Percentiles rank a stretch among this genome's conserved stretches.
phyloP scores from a whole-genome alignment of 73 alveolate species.

The Paramecium octaurelia region DNA sequence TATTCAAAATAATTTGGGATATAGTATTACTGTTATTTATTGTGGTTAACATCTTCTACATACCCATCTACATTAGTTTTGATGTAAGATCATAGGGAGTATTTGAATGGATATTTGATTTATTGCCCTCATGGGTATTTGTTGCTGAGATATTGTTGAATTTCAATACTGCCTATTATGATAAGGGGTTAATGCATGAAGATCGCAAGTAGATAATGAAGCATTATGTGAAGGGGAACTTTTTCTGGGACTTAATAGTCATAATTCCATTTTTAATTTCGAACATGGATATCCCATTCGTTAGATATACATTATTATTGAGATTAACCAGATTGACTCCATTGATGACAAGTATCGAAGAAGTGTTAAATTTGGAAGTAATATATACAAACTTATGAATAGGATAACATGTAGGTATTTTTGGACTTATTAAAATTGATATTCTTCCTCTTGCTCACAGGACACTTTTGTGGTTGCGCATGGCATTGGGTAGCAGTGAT shows the following conservation, averaged over 20 bases:
- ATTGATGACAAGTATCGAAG: constrained; percentile 58
- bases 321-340: constrained; percentile 68
- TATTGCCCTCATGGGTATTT: constrained; percentile 63
- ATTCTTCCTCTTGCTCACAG: constrained; percentile 39
- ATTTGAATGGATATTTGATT: constrained; percentile 25
- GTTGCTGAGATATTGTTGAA: constrained; percentile 67
- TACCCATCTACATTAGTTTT: constrained; percentile 53
- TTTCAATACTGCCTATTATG: constrained; percentile 75
- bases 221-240: constrained; percentile 69
- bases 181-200: constrained; percentile 66
- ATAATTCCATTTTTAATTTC: constrained; percentile 63
- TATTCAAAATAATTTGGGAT: constrained; percentile 55
- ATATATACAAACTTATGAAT: constrained; percentile 16
- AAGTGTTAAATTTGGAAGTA: constrained; percentile 56
- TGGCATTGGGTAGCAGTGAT: constrained; percentile 55
- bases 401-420: constrained; percentile 63
- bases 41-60: constrained; percentile 39
- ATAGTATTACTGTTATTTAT: background rate
- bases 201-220: constrained; percentile 63
- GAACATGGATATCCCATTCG: constrained; percentile 53
- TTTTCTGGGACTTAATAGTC: constrained; percentile 68
- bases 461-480: constrained; percentile 59
- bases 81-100: constrained; percentile 28
- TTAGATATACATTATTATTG: constrained; percentile 66
- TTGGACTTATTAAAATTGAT: constrained; percentile 49